Conservation (phyloP, 306 rosid genomes). For the Carpinus fangiana region DNA sequence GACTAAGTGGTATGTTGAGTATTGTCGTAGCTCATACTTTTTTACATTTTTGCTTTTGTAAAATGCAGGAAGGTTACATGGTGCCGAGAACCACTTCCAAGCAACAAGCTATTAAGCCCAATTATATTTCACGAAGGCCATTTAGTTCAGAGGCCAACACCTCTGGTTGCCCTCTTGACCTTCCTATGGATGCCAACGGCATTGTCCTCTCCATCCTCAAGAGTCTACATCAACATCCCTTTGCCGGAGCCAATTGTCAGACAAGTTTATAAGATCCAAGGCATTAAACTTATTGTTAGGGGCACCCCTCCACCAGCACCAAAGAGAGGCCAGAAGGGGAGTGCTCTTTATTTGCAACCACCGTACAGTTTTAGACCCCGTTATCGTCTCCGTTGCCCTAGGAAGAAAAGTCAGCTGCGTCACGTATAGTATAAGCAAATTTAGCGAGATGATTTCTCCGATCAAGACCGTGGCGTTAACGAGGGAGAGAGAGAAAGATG, state of each 20-base stretch:
- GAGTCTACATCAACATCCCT: slow-evolving; percentile 77
- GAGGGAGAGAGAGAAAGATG: slow-evolving; percentile 84
- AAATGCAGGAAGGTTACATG: slow-evolving; percentile 76
- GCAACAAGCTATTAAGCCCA: slow-evolving; percentile 76
- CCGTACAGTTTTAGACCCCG: slow-evolving; percentile 83
- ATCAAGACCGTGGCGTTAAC: slow-evolving; percentile 81
- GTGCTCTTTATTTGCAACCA: slow-evolving; percentile 88
- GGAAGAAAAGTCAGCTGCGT: slow-evolving; percentile 90
- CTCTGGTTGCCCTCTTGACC: slow-evolving; percentile 58
- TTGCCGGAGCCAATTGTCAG: slow-evolving; percentile 70
- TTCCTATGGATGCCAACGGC: slow-evolving; percentile 86
- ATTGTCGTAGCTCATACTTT: background rate
- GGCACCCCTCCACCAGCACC: slow-evolving; percentile 91
- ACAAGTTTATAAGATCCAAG: slow-evolving; percentile 71
- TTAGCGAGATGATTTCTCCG: slow-evolving; percentile 79
- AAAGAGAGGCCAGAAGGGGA: slow-evolving; percentile 64
- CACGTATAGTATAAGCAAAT: slow-evolving; percentile 87
- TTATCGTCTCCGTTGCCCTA: slow-evolving; percentile 68
- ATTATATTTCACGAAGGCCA: slow-evolving; percentile 91
- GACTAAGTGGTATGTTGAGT: too few species aligned
- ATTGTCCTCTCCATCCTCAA: slow-evolving; percentile 62
- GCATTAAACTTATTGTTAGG: slow-evolving; percentile 64
- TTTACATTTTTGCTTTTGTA: background rate
- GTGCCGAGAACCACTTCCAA: slow-evolving; percentile 72
- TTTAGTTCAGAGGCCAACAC: slow-evolving; percentile 82